Percentiles rank a stretch among this genome's conserved stretches.
phyloP scores from a whole-genome alignment of 192 early-diverging fungal genomes.

The Coemansia sp. region DNA sequence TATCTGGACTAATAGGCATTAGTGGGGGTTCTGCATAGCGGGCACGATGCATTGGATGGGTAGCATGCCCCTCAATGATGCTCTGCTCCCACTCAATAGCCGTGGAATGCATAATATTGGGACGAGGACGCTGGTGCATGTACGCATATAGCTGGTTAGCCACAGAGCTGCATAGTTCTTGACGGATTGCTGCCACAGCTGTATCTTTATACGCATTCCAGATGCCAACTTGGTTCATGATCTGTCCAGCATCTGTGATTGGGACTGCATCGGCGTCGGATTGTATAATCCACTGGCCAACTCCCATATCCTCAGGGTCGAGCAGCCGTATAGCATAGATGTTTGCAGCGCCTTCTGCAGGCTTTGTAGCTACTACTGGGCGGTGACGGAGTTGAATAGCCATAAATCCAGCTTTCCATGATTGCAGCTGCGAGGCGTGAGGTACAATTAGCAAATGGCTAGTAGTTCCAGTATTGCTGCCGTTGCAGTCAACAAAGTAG shows the following conservation, averaged over 20 bases:
- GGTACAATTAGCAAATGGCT: conserved; percentile 24
- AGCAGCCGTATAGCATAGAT: conserved; percentile 23
- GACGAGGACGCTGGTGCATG: conserved; percentile 17
- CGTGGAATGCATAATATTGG: conserved; percentile 39
- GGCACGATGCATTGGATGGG: conserved; percentile 69
- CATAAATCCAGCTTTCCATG: conserved; percentile 17
- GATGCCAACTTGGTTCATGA: conserved; percentile 50
- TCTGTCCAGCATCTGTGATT: conserved; percentile 28
- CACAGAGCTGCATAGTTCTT: conserved; percentile 58
- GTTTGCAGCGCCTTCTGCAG: background rate
- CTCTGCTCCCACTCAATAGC: conserved; percentile 66
- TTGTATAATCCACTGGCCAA: conserved; percentile 24
- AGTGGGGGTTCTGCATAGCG: conserved; percentile 59
- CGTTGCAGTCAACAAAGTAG: conserved; percentile 39
- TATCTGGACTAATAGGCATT: conserved; percentile 33
- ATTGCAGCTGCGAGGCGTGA: conserved; percentile 9
- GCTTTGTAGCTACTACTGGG: conserved; percentile 17
- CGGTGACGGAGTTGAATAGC: conserved; percentile 19
- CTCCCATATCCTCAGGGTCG: conserved; percentile 49
- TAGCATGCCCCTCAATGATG: conserved; percentile 66
- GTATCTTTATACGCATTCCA: conserved; percentile 43
- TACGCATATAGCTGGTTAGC: conserved; percentile 53
- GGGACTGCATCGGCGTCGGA: background rate
- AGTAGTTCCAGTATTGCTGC: conserved; percentile 9
- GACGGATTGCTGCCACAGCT: conserved; percentile 35